Conservation (phyloP, 2,329 filamentous ascomycete genomes). For the Myriosclerotinia duriaeana region DNA sequence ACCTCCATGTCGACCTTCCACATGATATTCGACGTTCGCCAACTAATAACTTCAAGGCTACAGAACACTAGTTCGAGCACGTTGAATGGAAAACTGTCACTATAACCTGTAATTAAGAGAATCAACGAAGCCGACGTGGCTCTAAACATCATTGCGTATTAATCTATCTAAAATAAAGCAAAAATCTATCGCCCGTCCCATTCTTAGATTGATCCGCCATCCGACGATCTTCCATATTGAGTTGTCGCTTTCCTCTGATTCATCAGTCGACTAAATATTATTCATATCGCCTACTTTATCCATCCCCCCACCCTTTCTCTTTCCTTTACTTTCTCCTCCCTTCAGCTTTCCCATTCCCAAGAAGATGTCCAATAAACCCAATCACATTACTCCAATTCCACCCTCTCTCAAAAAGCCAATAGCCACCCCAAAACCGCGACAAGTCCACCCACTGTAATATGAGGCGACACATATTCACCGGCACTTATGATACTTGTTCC, state of each 20-base stretch:
- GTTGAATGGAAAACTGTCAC: not conserved
- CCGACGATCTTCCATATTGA: not conserved
- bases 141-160: not conserved
- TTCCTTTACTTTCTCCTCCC: not conserved
- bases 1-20: not conserved
- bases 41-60: not conserved
- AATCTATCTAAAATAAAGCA: not conserved
- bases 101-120: not conserved
- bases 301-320: not conserved
- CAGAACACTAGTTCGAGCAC: not conserved
- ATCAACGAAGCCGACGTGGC: not conserved
- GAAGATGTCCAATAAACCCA: not conserved
- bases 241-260: not conserved
- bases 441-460: not conserved
- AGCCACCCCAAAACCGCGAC: slow-evolving; percentile 11
- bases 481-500: slow-evolving; percentile 6
- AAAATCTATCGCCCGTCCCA: not conserved
- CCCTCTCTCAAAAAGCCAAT: slow-evolving; percentile 11
- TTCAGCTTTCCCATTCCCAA: not conserved
- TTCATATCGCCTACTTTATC: too few species aligned
- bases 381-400: not conserved
- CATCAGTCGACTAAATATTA: too few species aligned
- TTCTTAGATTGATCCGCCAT: not conserved
- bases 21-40: not conserved
- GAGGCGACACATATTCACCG: not conserved